These are phyloP conservation scores for Aaosphaeria pasadenensis DNA, from an alignment of 2,329 filamentous ascomycete species.

Conservation along the genomic window DNA sequence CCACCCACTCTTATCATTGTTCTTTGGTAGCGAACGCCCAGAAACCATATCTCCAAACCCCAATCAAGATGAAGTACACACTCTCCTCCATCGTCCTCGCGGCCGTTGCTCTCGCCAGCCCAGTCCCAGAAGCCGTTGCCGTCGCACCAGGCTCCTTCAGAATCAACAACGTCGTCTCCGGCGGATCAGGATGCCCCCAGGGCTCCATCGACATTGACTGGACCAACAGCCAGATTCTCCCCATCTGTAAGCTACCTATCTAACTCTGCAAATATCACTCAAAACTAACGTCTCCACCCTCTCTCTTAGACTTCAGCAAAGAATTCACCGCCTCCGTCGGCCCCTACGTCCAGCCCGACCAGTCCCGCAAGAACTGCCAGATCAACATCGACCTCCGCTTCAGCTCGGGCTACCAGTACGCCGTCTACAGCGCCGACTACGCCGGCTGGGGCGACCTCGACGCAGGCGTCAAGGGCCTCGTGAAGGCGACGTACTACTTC, in stretches of 20 bases:
- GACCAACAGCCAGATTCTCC: conserved; percentile 26
- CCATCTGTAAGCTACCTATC: conserved; percentile 22
- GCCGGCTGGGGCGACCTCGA: conserved; percentile 35
- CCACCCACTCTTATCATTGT: not conserved
- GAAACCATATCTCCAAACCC: conserved; percentile 11
- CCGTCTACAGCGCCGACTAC: conserved; percentile 34
- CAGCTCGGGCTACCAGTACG: conserved; percentile 36
- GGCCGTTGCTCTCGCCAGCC: conserved; percentile 16
- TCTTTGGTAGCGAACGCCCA: not conserved
- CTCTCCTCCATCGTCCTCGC: conserved; percentile 20
- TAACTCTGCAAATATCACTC: not conserved
- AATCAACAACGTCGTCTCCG: conserved; percentile 27
- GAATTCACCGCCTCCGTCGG: conserved; percentile 32
- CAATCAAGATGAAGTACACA: conserved; percentile 23
- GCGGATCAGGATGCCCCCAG: conserved; percentile 35
- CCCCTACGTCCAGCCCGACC: conserved; percentile 13
- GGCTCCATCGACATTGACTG: conserved; percentile 33
- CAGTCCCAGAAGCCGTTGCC: conserved; percentile 10
- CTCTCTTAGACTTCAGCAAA: conserved; percentile 21
- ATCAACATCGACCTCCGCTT: conserved; percentile 33
- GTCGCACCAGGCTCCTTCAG: conserved; percentile 23
- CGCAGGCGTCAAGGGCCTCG: conserved; percentile 28
- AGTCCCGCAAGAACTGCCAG: conserved; percentile 39
- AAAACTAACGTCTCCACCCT: not conserved
- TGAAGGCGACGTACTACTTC: conserved; percentile 38